Evolutionary conservation across 306 rosid genomes (phyloP).

Genomic region (Ziziphus jujuba): DNA sequence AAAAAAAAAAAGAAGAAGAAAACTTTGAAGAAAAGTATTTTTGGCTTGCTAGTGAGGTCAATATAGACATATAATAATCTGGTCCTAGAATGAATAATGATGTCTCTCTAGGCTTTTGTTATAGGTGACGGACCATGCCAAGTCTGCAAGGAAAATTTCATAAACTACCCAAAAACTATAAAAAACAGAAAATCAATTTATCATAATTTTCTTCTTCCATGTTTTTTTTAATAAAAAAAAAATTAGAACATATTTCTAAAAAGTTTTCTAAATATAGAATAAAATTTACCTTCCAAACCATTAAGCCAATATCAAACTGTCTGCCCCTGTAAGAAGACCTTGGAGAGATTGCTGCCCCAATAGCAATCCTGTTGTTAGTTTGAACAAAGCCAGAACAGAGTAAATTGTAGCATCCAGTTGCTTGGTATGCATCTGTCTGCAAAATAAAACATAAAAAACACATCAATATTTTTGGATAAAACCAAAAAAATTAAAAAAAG

Average conservation of each 20-base stretch:
- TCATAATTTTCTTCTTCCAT: too few relatives aligned
- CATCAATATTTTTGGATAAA: neutral
- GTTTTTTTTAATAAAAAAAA: too few relatives aligned
- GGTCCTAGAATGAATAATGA: constrained; percentile 11
- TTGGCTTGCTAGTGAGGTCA: neutral
- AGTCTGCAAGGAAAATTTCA: too few relatives aligned
- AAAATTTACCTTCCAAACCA: constrained; percentile 91
- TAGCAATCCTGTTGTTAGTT: constrained; percentile 89
- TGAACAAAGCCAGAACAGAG: constrained; percentile 96
- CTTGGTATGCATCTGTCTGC: constrained; percentile 96
- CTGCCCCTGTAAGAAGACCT: constrained; percentile 72
- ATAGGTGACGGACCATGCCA: neutral
- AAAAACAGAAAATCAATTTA: too few relatives aligned
- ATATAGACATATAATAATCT: neutral
- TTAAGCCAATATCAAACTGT: constrained; percentile 94
- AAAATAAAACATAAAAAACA: constrained; percentile 12
- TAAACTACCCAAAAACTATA: too few relatives aligned
- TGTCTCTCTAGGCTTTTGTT: constrained; percentile 22
- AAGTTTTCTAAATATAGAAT: neutral
- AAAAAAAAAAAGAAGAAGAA: constrained; percentile 29
- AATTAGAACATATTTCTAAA: neutral
- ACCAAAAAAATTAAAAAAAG: neutral
- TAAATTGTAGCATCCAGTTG: constrained; percentile 97
- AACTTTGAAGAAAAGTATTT: constrained; percentile 20
- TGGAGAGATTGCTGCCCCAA: constrained; percentile 97